Evolutionary conservation across 208 protist species (phyloP), one percentile per base, ranked within the genome.

Genomic region (Crithidia expoeki): DNA sequence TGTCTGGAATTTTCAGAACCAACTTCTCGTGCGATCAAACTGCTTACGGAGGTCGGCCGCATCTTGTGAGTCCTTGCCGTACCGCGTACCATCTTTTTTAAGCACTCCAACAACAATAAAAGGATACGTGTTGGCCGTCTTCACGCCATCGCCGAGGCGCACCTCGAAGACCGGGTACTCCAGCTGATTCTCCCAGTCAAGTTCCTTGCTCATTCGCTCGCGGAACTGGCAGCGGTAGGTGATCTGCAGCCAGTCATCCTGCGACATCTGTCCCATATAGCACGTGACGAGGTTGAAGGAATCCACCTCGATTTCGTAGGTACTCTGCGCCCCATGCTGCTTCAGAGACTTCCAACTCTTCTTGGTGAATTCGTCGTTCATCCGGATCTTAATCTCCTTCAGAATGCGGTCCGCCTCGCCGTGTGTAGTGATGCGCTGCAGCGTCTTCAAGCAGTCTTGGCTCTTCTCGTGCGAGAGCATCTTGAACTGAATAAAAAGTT

Each of bases 111-210:
- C 92, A 1, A 96, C 83, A 47, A 94, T 96, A 68, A 96, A 95
- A 0, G 89, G 88, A 46, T 92, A 81, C 36, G 80, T 90, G 76
- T 90, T 95, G 10, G 79, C 63, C 12, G 83, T 76, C 40, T 75
- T 72, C 33, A 96, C 74, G 36, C 92, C 92, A 66, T 96, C 92
- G 19, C 88, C 82, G 19, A 96, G 79, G 4, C 88, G 83, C 60
- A 95, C 89, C 70, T 96, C 92, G 59, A 94, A 96, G 27, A 96
- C 92, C 2, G 92, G 92, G 60, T 90, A 96, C 76, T 96, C 89
- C 19, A 86, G 68, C 67, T 89, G 62, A 58, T 81, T 89, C 52
- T 79, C 79, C 92, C 89, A 95, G 32, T 94, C 89, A 25, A 67
- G 61, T 46, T 70, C 74, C 57, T 81, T 78, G 56, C 81, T 67